These are phyloP conservation scores for Heterococcus sp. DNA, from an alignment of 108 stramenopile species.

Conservation along the genomic window DNA sequence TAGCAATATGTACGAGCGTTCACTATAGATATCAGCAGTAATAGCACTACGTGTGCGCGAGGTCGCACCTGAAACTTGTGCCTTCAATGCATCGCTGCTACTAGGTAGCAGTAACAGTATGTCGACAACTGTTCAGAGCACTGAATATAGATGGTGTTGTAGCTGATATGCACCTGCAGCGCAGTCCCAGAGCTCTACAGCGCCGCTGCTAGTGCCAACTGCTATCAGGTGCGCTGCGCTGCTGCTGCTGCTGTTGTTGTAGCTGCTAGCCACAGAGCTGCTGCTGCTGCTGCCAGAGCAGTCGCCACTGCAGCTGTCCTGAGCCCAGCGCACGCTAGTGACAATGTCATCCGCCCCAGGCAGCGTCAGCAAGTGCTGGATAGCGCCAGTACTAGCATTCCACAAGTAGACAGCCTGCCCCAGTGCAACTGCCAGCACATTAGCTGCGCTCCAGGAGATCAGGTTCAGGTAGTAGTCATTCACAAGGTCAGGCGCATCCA, in stretches of 20 bases:
- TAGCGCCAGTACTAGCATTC: slow-evolving; percentile 90
- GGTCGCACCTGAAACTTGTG: neutral
- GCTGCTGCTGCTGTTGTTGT: no score
- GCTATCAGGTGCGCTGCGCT: slow-evolving; percentile 4
- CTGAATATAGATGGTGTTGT: no score
- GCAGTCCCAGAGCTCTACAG: slow-evolving; percentile 36
- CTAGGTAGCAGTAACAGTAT: no score
- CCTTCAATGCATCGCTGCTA: no score
- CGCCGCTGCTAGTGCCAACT: slow-evolving; percentile 29
- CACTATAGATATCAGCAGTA: no score
- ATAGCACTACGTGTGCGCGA: no score
- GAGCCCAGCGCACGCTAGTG: slow-evolving; percentile 56
- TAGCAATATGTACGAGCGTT: no score
- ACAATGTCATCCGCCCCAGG: slow-evolving; percentile 71
- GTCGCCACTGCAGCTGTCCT: no score
- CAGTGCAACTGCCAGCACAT: slow-evolving; percentile 93
- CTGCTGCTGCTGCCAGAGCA: no score
- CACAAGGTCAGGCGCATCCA: slow-evolving; percentile 92
- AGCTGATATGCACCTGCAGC: slow-evolving; percentile 11
- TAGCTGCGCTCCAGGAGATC: slow-evolving; percentile 81
- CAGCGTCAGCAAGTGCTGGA: slow-evolving; percentile 77
- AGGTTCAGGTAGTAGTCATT: slow-evolving; percentile 97
- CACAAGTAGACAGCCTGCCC: slow-evolving; percentile 95
- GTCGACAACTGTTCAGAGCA: no score
- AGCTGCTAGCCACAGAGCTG: no score